Evolutionary conservation across 1,139 yeast species (phyloP).

Genomic region (Yamadazyma taylorii): DNA sequence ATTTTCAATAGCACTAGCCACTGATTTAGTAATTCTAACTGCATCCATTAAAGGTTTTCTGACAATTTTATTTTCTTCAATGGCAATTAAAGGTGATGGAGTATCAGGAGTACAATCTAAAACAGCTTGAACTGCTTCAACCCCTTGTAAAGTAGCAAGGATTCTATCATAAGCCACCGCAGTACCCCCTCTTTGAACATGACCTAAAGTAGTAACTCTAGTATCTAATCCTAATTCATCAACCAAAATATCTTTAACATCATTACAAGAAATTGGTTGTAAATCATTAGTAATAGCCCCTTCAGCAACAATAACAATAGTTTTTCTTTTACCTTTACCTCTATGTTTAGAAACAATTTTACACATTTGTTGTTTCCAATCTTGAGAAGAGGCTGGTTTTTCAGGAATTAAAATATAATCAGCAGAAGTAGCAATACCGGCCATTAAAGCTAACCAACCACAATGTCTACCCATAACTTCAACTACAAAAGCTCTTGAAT

Average conservation of each 20-base stretch:
- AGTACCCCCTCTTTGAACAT: constrained; percentile 97
- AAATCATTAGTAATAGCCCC: constrained; percentile 90
- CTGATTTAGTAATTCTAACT: constrained; percentile 79
- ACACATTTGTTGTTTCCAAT: constrained; percentile 81
- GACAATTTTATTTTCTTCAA: constrained; percentile 81
- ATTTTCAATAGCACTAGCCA: constrained; percentile 77
- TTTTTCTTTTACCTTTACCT: constrained; percentile 83
- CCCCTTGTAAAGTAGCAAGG: constrained; percentile 94
- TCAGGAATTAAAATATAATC: constrained; percentile 94
- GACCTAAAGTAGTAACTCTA: constrained; percentile 92
- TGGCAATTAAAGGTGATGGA: constrained; percentile 94
- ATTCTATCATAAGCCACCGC: constrained; percentile 93
- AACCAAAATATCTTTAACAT: constrained; percentile 78
- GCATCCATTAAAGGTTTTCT: constrained; percentile 87
- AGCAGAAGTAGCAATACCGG: constrained; percentile 94
- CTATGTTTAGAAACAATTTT: constrained; percentile 73
- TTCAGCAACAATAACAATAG: constrained; percentile 95
- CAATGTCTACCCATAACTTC: constrained; percentile 99
- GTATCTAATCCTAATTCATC: constrained; percentile 82
- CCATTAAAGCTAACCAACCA: constrained; percentile 97
- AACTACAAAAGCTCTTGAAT: constrained; percentile 94
- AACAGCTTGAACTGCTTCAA: constrained; percentile 94
- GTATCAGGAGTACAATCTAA: constrained; percentile 84
- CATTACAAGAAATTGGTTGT: constrained; percentile 74
- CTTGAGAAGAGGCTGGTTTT: constrained; percentile 60